Conservation (phyloP, 176 grass and related monocot genomes). For the Bothriochloa decipiens region DNA sequence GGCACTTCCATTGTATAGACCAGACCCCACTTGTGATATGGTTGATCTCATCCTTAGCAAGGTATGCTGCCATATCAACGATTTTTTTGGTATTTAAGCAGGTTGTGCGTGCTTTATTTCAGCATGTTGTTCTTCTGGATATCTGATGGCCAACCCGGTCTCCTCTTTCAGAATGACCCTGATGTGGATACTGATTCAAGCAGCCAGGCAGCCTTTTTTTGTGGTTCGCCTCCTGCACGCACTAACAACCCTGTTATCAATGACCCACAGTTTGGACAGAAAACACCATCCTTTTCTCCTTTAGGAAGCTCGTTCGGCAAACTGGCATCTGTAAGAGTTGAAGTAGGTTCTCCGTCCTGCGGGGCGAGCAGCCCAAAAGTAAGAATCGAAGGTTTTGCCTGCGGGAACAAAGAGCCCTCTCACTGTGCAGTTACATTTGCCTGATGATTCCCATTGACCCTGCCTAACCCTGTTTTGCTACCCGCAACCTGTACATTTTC, state of each 20-base stretch:
- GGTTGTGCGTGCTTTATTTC: neutral
- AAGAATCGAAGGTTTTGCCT: conserved; percentile 90
- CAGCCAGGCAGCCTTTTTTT: conserved; percentile 67
- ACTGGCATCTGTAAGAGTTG: conserved; percentile 41
- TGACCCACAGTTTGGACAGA: conserved; percentile 73
- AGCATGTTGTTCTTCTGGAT: neutral
- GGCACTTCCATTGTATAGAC: conserved; percentile 52
- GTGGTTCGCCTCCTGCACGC: conserved; percentile 84
- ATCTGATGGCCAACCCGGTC: conserved; percentile 23
- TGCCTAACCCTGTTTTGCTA: conserved; percentile 24
- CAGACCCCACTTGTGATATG: conserved; percentile 59
- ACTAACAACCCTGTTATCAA: conserved; percentile 82
- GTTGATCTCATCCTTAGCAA: conserved; percentile 74
- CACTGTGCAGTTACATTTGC: conserved; percentile 64
- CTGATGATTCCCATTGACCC: conserved; percentile 40
- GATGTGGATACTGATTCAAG: conserved; percentile 61
- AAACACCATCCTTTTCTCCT: conserved; percentile 63
- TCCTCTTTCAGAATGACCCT: conserved; percentile 36
- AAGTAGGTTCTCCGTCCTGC: conserved; percentile 72
- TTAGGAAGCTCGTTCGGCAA: conserved; percentile 62
- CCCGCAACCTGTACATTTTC: conserved; percentile 50
- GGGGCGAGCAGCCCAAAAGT: conserved; percentile 71
- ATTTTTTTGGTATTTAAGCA: neutral
- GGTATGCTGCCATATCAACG: conserved; percentile 46
- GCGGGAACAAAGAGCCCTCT: conserved; percentile 62